Evolutionary conservation across 208 protist genomes (phyloP), one percentile per base, ranked within the genome.

Genomic region (Acanthamoeba healyi): DNA sequence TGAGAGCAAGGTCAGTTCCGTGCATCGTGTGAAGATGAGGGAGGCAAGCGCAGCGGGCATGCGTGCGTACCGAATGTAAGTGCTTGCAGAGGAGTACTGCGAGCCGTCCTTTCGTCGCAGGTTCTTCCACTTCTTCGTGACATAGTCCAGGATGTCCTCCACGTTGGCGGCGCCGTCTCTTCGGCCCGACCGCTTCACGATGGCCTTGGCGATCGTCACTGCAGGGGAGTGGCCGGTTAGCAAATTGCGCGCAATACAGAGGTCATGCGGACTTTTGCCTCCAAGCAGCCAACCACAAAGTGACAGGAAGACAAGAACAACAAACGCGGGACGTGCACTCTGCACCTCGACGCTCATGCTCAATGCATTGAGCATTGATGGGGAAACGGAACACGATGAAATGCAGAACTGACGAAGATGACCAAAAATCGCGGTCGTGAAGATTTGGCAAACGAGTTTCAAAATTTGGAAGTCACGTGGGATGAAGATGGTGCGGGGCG

Each of bases 161-260:
- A 67, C 32, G 49, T n/a, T 90, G 22, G 82, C 82, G 26, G 32
- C 32, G 38, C 58, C 82, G 17, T 90, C 51, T 42, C 49, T 90
- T 65, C 24, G 2, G 9, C 70, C 70, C 7, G 82, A 58, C 49
- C 29, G 82, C 54, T 46, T 90, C 32, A 90, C 54, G 40, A 90
- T 90, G 82, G 82, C 82, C 82, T 90, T 90, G 49, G 82, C 58
- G n/a, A 90, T 90, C 58, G 82, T 90, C 14, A 90, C 82, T 90
- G 81, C 14, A n/a, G n/a, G n/a, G n/a, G n/a, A n/a, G 32, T 79
- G 67, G 19, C 67, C n/a, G n/a, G n/a, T n/a, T n/a, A n/a, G 40
- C 70, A 51, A 42, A 32, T n/a, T 15, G 2, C 29, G 14, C 34
- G 34, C 0, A 42, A 56, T 7, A 9, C 6, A 38, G 17, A 63